Base-by-base conservation (phyloP, 2,329 filamentous ascomycete genomes). In the Blumeriella jaapii region DNA sequence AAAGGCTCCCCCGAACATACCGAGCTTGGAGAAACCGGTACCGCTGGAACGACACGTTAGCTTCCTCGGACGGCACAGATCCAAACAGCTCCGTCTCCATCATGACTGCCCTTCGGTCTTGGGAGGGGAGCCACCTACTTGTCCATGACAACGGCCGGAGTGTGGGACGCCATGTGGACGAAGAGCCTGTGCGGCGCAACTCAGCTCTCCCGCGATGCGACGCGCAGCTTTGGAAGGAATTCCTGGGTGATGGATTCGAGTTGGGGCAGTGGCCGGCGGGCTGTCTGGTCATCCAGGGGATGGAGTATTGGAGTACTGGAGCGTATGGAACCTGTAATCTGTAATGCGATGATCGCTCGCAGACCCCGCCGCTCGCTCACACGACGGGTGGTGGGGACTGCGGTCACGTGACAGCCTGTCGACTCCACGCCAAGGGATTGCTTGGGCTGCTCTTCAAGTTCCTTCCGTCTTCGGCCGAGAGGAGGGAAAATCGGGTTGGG, bases 81-180 rank as follows among this genome's bases (percentile, higher is more conserved):
- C n/a, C n/a, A n/a, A n/a, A n/a, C n/a, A n/a, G n/a, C n/a, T n/a
- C n/a, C n/a, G n/a, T n/a, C n/a, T n/a, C n/a, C n/a, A n/a, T n/a
- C n/a, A n/a, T n/a, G n/a, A n/a, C n/a, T n/a, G n/a, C n/a, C n/a
- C n/a, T n/a, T n/a, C n/a, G 22, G 29, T 22, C 31, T 13, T 31
- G 6, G n/a, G 3, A n/a, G 11, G 7, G 9, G 9, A 45, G 55
- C 52, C 55, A 60, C 85, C 66, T 80, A 95, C 91, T 98, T 98
- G 91, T 98, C 91, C 89, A 98, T 98, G 85, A 98, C 91, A 95
- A 98, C 91, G 83, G 91, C 91, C 56, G 91, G 91, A 60, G 91
- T 96, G 77, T 96, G 89, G 68, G 82, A 82, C 59, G 91, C 89
- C 91, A 98, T 98, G 54, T 59, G 68, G 59, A 55, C 48, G 32